These are phyloP conservation scores for Starmerella apis DNA, from an alignment of 805 yeast species.

Conservation along the genomic window DNA sequence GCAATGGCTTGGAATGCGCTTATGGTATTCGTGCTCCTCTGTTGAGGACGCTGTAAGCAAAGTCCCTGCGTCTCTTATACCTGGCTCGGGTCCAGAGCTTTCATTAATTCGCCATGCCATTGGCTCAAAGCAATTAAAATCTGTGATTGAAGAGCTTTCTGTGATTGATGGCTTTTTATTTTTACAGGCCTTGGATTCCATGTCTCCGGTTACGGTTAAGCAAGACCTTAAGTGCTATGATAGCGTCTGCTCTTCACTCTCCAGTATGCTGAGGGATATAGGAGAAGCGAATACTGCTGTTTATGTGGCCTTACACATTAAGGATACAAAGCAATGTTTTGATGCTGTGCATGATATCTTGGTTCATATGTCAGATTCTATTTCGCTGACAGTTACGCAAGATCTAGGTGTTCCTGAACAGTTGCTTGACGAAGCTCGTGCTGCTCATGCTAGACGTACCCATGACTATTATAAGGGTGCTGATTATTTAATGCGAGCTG, in stretches of 20 bases:
- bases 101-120: conserved; percentile 18
- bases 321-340: conserved; percentile 38
- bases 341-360: conserved; percentile 7
- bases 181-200: conserved; percentile 19
- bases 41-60: conserved; percentile 9
- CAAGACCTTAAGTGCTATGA: conserved; percentile 14
- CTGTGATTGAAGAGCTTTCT: conserved; percentile 15
- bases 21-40: conserved; percentile 46
- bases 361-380: conserved; percentile 23
- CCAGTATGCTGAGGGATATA: conserved; percentile 30
- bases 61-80: conserved; percentile 5
- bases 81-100: conserved; percentile 15
- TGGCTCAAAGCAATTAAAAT: conserved; percentile 12
- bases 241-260: conserved; percentile 13
- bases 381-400: conserved; percentile 12
- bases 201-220: conserved; percentile 1
- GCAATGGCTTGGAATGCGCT: conserved; percentile 44
- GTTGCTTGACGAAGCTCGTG: conserved; percentile 47
- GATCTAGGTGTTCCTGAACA: conserved; percentile 32
- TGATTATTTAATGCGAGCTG: conserved; percentile 51
- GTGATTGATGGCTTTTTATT: conserved; percentile 20
- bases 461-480: conserved; percentile 53
- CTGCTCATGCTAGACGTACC: conserved; percentile 41
- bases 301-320: conserved; percentile 50
- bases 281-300: conserved; percentile 49